Base-by-base conservation (phyloP, 176 grass and related monocot genomes). In the Elaeis guineensis region DNA sequence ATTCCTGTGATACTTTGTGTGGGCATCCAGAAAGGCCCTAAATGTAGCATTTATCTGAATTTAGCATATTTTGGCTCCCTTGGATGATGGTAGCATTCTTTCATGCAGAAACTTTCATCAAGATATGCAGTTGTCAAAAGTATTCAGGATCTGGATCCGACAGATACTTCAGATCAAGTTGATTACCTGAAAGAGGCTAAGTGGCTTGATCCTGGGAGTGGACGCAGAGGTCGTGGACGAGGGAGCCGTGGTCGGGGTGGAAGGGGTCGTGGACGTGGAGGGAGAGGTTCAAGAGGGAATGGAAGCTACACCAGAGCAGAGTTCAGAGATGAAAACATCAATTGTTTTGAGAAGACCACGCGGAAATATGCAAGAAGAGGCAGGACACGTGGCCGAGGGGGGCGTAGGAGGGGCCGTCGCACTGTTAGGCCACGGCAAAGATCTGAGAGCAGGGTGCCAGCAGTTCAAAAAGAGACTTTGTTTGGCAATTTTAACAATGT, bases 401-500 rank as follows among this genome's bases (percentile, higher is more conserved):
- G 55, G 3, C 87, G 76, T 50, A 86, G 81, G n/a, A 64, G 86
- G 50, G 90, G 90, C 6, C 90, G 71, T 52, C 81, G 84, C 58
- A 91, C 84, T 26, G 70, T 74, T 58, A 83, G 93, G 50, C 81
- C 87, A 72, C 74, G 87, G 54, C 93, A 92, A 61, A 72, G 69
- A 77, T 54, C 70, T 57, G 75, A 82, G 23, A 24, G 67, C n/a
- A 77, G 81, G 62, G 70, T 71, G 7, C 65, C 67, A 66, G 69
- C 72, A 70, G 69, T 92, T 75, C 81, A 58, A 17, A 98, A 85
- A 49, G 64, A 52, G 59, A 89, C 73, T 58, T 77, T 92, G 20
- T 72, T 92, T 20, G 81, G 87, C 57, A 92, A 81, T 49, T 98
- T 98, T 80, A 90, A 80, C 49, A 84, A 79, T 52, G 66, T 91